Percentiles rank a stretch among this genome's conserved stretches.
These are phyloP conservation scores for Chlamydomonas eustigma DNA, from an alignment of 139 green algal species.

Conservation along the genomic window DNA sequence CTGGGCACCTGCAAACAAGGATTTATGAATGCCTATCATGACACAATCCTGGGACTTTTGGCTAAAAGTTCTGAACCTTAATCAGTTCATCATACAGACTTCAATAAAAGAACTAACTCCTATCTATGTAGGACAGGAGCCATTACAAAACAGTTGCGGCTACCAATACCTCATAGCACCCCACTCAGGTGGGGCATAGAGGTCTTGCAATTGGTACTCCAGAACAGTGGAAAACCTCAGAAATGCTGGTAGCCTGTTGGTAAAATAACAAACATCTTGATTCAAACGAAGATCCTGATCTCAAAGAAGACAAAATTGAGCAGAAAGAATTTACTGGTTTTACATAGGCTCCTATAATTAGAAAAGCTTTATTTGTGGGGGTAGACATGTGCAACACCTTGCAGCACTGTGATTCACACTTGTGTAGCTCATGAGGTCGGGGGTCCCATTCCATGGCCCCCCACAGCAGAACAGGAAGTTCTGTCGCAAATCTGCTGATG, in stretches of 20 bases:
- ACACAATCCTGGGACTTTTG: no score
- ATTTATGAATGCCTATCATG: no score
- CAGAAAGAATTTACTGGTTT: no score
- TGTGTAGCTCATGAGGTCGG: background rate
- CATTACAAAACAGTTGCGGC: no score
- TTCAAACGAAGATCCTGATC: background rate
- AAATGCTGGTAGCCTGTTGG: background rate
- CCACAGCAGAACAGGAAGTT: conserved; percentile 2
- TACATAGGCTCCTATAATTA: background rate
- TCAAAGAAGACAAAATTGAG: no score
- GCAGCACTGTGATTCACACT: background rate
- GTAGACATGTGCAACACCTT: background rate
- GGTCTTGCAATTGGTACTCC: background rate
- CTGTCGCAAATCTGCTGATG: background rate
- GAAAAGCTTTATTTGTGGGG: background rate
- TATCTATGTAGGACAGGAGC: no score
- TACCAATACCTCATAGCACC: no score
- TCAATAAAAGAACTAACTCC: no score
- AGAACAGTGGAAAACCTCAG: background rate
- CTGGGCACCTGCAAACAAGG: no score
- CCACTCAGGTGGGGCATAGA: no score
- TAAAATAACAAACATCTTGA: background rate
- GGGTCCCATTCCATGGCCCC: background rate
- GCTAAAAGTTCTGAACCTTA: no score
- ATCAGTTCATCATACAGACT: no score